Evolutionary conservation across 345 rosid genomes (phyloP).

Genomic region (Lenwebbia sp.): DNA sequence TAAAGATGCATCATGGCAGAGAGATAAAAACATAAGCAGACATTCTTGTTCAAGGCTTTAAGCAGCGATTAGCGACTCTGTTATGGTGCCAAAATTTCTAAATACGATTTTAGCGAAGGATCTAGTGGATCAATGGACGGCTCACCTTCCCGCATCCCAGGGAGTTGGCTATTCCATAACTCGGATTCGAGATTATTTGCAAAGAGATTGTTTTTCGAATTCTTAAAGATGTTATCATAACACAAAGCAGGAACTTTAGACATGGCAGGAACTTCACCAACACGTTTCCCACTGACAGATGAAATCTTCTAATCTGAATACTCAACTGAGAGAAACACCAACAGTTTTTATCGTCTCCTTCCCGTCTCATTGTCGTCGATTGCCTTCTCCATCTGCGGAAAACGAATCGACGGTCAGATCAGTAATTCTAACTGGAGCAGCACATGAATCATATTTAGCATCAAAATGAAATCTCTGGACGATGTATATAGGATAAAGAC

Average conservation of each 20-base stretch:
- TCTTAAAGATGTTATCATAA: neutral
- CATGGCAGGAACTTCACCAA: no score
- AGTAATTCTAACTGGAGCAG: neutral
- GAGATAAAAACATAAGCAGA: neutral
- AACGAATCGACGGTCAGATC: neutral
- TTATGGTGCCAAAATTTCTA: neutral
- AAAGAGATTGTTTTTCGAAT: neutral
- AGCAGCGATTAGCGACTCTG: neutral
- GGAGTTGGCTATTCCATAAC: neutral
- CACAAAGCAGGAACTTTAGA: neutral
- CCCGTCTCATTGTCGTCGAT: neutral
- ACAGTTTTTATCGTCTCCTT: neutral
- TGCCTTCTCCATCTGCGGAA: neutral
- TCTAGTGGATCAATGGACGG: neutral
- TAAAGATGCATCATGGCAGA: neutral
- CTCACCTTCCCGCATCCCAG: neutral
- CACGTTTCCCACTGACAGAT: no score
- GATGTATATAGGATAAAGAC: neutral
- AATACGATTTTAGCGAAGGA: neutral
- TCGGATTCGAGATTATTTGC: neutral
- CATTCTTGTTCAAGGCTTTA: neutral
- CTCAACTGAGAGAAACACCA: neutral
- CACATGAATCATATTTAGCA: neutral
- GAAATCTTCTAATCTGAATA: no score
- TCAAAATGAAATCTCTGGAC: neutral